A percentile compares a stretch with the other conserved stretches of the same genome.
These are phyloP conservation scores for Ogataea dorogensis DNA, from an alignment of 805 yeast species.

Conservation along the genomic window DNA sequence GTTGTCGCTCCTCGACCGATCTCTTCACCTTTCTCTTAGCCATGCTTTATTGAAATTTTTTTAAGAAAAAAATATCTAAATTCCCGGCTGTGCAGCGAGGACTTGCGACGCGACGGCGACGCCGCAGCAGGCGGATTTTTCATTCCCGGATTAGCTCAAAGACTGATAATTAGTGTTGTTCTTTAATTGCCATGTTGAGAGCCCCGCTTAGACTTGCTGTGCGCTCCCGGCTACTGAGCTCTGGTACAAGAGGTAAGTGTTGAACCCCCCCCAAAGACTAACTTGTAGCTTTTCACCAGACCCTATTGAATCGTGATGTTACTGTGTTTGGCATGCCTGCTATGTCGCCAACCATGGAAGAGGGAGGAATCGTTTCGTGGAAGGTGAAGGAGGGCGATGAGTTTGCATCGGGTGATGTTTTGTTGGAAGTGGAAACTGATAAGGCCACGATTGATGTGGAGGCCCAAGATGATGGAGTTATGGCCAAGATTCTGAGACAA, in stretches of 20 bases:
- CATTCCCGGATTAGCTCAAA: slow-evolving; percentile 8
- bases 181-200: slow-evolving; percentile 18
- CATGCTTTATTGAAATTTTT: slow-evolving; percentile 26
- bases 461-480: slow-evolving; percentile 86
- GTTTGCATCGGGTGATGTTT: slow-evolving; percentile 78
- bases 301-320: slow-evolving; percentile 35
- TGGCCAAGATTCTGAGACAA: slow-evolving; percentile 69
- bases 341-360: slow-evolving; percentile 98
- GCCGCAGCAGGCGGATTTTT: slow-evolving; percentile 9
- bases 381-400: slow-evolving; percentile 73
- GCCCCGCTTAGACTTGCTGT: slow-evolving; percentile 12
- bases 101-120: slow-evolving; percentile 8
- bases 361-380: slow-evolving; percentile 92
- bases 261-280: background rate
- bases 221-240: slow-evolving; percentile 5
- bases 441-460: slow-evolving; percentile 83
- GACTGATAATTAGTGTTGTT: background rate
- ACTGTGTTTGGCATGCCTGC: slow-evolving; percentile 87
- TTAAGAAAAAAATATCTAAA: slow-evolving; percentile 7
- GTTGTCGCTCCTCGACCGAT: slow-evolving; percentile 33
- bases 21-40: slow-evolving; percentile 38
- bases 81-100: slow-evolving; percentile 18
- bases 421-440: slow-evolving; percentile 82
- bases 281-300: slow-evolving; percentile 32
- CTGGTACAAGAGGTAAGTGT: slow-evolving; percentile 16